Percentiles rank a stretch among this genome's conserved stretches.
These are phyloP conservation scores for Termitomyces sp. DNA, from an alignment of 768 basidiomycete genomes.

Conservation along the genomic window DNA sequence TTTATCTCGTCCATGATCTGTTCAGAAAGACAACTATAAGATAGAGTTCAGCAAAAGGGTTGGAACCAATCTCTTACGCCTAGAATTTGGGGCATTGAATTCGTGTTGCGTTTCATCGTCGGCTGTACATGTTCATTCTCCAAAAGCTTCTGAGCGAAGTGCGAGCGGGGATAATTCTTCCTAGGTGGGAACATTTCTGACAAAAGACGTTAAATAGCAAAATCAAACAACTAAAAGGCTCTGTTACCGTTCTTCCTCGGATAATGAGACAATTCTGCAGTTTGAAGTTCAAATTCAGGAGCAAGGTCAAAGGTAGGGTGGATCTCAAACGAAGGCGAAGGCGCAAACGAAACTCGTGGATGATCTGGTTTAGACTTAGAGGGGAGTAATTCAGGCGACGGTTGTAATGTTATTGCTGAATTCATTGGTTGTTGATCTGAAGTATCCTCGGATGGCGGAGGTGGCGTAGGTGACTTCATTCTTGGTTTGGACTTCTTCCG, in stretches of 20 bases:
- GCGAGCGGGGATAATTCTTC: background rate
- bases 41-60: background rate
- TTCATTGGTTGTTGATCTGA: background rate
- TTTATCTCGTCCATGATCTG: constrained; percentile 52
- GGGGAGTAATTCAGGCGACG: background rate
- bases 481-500: background rate
- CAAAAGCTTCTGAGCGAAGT: background rate
- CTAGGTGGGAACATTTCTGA: background rate
- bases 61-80: constrained; percentile 28
- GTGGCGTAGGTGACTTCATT: background rate
- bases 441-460: background rate
- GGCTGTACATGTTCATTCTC: background rate
- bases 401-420: background rate
- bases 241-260: constrained; percentile 4
- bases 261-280: background rate
- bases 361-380: background rate
- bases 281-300: background rate
- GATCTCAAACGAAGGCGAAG: constrained; percentile 3
- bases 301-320: background rate
- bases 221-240: background rate
- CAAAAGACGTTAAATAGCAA: background rate
- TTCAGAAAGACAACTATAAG: background rate
- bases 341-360: constrained; percentile 13
- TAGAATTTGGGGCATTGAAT: constrained; percentile 29
- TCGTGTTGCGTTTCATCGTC: background rate